These are phyloP conservation scores for Ascochyta viciae-villosae DNA, from an alignment of 2,329 filamentous ascomycete species.

Conservation along the genomic window DNA sequence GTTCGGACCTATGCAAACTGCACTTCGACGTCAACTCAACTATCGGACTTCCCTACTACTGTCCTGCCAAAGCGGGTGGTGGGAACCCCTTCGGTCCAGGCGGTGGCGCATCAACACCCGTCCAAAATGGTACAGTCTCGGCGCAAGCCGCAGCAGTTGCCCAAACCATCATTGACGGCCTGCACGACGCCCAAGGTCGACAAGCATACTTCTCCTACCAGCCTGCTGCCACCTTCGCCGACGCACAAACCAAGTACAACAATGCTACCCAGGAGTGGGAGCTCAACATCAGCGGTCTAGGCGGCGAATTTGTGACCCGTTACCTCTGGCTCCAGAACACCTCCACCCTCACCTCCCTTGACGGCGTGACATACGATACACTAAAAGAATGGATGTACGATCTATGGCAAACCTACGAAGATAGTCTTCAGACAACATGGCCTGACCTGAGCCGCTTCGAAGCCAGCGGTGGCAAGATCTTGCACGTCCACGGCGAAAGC, in stretches of 20 bases:
- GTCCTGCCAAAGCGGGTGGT: conserved; percentile 36
- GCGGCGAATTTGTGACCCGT: conserved; percentile 52
- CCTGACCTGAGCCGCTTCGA: conserved; percentile 62
- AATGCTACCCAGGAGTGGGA: conserved; percentile 38
- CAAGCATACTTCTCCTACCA: conserved; percentile 54
- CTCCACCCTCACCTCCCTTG: conserved; percentile 19
- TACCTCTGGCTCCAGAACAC: conserved; percentile 49
- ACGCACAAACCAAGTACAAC: conserved; percentile 48
- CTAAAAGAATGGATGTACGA: conserved; percentile 61
- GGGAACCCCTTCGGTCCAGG: conserved; percentile 19
- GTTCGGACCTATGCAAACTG: conserved; percentile 57
- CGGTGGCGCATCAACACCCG: conserved; percentile 18
- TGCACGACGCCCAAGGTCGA: conserved; percentile 47
- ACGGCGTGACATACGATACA: conserved; percentile 62
- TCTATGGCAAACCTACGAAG: conserved; percentile 57
- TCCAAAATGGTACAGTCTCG: conserved; percentile 40
- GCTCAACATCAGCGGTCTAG: conserved; percentile 38
- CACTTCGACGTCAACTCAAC: conserved; percentile 56
- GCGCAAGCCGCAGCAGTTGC: conserved; percentile 33
- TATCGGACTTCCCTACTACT: conserved; percentile 58
- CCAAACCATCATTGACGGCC: conserved; percentile 39
- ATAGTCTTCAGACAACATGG: conserved; percentile 61
- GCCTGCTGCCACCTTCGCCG: conserved; percentile 35
- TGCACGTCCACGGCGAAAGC: conserved; percentile 66
- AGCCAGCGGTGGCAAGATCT: conserved; percentile 60